Evolutionary conservation across 192 early-diverging fungal species (phyloP).

Genomic region (Coemansia sp.): DNA sequence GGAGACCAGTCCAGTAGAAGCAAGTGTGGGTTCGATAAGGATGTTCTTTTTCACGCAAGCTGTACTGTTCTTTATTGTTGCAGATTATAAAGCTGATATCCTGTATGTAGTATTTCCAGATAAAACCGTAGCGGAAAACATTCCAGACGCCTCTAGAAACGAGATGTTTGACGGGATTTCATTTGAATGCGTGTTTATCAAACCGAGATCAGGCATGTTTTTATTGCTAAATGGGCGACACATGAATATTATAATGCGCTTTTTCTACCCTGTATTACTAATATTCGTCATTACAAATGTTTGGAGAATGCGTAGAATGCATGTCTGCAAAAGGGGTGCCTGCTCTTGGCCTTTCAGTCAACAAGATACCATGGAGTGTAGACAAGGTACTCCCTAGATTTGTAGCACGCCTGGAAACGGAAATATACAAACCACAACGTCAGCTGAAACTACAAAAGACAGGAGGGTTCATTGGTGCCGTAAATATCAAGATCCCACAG

Average conservation of each 20-base stretch:
- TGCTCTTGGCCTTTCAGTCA: slow-evolving; percentile 15
- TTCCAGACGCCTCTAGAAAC: background rate
- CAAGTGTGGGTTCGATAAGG: background rate
- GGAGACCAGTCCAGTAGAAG: background rate
- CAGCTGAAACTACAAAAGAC: background rate
- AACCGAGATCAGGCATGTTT: background rate
- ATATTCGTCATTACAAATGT: no score
- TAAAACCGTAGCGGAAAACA: background rate
- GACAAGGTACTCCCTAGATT: slow-evolving; percentile 18
- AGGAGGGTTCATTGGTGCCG: slow-evolving; percentile 16
- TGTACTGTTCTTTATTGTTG: slow-evolving; percentile 12
- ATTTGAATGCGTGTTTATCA: slow-evolving; percentile 29
- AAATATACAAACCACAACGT: background rate
- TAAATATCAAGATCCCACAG: slow-evolving; percentile 18
- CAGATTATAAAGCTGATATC: background rate
- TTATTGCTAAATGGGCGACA: background rate
- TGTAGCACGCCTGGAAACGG: slow-evolving; percentile 4
- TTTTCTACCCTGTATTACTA: no score
- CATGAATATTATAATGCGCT: no score
- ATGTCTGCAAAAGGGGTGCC: slow-evolving; percentile 7
- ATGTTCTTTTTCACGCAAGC: slow-evolving; percentile 11
- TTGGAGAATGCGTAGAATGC: slow-evolving; percentile 2
- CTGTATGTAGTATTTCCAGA: slow-evolving; percentile 8
- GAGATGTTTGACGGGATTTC: slow-evolving; percentile 5
- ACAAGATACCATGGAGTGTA: slow-evolving; percentile 13